Evolutionary conservation across 345 rosid genomes (phyloP).

Genomic region (Geranium rotundifolium): DNA sequence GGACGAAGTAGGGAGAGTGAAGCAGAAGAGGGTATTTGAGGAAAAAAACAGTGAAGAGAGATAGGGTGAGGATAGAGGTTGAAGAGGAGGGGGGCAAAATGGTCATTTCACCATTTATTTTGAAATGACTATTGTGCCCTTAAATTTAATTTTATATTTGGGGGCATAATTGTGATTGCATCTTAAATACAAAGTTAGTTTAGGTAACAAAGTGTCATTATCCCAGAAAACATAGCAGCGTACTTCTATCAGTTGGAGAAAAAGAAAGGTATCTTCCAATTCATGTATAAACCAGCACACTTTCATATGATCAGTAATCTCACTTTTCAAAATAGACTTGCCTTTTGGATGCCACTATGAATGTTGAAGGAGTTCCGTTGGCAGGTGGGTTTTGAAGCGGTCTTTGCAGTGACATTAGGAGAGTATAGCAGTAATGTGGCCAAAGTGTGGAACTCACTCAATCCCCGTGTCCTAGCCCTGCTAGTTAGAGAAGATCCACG

Average conservation of each 20-base stretch:
- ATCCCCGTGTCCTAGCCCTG: constrained; percentile 49
- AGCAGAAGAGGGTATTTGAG: too few species aligned
- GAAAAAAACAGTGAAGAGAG: too few species aligned
- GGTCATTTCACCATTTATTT: too few species aligned
- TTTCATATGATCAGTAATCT: too few species aligned
- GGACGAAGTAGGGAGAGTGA: too few species aligned
- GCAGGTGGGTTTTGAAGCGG: constrained; percentile 95
- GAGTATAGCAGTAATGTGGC: constrained; percentile 43
- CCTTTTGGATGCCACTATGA: constrained; percentile 73
- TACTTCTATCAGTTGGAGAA: not conserved
- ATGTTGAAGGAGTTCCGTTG: constrained; percentile 72
- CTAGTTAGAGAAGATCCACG: constrained; percentile 85
- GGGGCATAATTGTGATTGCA: too few species aligned
- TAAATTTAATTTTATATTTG: too few species aligned
- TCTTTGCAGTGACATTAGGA: constrained; percentile 66
- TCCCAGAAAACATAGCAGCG: not conserved
- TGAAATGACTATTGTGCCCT: too few species aligned
- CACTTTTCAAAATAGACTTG: constrained; percentile 27
- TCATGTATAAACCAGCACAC: not conserved
- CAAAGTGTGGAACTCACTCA: constrained; percentile 57
- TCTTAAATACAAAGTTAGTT: too few species aligned
- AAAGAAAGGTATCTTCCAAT: not conserved
- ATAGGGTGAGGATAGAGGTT: too few species aligned
- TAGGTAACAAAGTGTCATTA: too few species aligned
- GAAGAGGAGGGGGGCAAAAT: too few species aligned